Percentiles rank a stretch among this genome's conserved stretches.
phyloP scores from a whole-genome alignment of 805 yeast species.

The Zygosaccharomyces lentus region DNA sequence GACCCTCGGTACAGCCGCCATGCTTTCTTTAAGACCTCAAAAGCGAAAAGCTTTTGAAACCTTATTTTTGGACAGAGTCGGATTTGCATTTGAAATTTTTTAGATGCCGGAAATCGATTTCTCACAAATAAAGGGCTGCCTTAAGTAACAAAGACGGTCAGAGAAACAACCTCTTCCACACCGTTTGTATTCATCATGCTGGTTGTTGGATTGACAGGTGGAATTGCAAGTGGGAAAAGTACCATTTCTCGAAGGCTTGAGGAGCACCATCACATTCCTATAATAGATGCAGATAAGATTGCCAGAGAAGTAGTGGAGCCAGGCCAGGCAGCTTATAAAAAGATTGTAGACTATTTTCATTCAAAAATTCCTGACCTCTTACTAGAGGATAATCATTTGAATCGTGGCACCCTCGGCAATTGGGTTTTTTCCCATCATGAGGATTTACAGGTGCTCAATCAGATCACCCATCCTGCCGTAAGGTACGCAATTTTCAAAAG shows the following conservation, averaged over 20 bases:
- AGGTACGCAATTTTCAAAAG: slow-evolving; percentile 54
- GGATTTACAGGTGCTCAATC: slow-evolving; percentile 58
- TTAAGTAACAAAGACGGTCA: background rate
- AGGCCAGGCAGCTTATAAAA: slow-evolving; percentile 62
- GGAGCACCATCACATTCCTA: slow-evolving; percentile 47
- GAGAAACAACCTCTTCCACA: background rate
- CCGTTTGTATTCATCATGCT: slow-evolving; percentile 51
- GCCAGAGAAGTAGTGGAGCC: slow-evolving; percentile 86
- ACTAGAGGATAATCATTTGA: slow-evolving; percentile 42
- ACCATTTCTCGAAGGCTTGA: slow-evolving; percentile 67
- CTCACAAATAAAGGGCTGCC: background rate
- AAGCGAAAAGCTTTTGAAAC: no score
- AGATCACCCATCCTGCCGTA: slow-evolving; percentile 86
- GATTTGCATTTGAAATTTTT: background rate
- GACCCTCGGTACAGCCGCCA: slow-evolving; percentile 33
- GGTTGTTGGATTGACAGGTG: slow-evolving; percentile 93
- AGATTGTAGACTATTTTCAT: slow-evolving; percentile 59
- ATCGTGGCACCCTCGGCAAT: slow-evolving; percentile 71
- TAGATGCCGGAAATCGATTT: background rate
- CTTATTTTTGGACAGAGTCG: no score
- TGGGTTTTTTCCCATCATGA: slow-evolving; percentile 68
- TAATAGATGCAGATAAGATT: slow-evolving; percentile 87
- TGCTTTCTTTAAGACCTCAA: slow-evolving; percentile 4
- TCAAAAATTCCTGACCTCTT: slow-evolving; percentile 48
- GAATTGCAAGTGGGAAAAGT: slow-evolving; percentile 95